These are phyloP conservation scores for Alternaria postmessia DNA, from an alignment of 2,329 filamentous ascomycete genomes.

Conservation along the genomic window DNA sequence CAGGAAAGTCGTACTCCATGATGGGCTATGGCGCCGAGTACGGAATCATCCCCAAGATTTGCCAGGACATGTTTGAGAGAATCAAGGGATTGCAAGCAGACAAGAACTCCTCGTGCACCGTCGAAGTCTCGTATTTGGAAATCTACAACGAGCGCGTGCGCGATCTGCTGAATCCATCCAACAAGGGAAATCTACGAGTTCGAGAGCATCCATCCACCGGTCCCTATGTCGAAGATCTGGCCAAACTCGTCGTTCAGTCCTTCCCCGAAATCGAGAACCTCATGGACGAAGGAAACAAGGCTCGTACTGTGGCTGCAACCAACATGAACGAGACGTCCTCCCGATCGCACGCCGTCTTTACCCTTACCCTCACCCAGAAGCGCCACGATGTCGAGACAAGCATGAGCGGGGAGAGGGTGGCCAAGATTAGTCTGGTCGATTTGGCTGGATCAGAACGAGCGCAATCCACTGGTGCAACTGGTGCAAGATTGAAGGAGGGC, in stretches of 20 bases:
- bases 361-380: slow-evolving; percentile 93
- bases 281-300: slow-evolving; percentile 99
- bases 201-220: slow-evolving; percentile 97
- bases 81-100: slow-evolving; percentile 77
- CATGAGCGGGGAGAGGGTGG: slow-evolving; percentile 97
- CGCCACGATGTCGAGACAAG: slow-evolving; percentile 89
- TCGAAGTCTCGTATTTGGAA: slow-evolving; percentile 97
- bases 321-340: slow-evolving; percentile 99
- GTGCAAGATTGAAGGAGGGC: slow-evolving; percentile 93
- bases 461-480: slow-evolving; percentile 95
- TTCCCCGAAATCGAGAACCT: slow-evolving; percentile 96
- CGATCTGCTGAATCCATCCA: slow-evolving; percentile 92
- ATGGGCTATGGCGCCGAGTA: slow-evolving; percentile 98
- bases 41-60: slow-evolving; percentile 96
- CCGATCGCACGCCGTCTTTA: slow-evolving; percentile 98
- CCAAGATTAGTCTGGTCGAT: slow-evolving; percentile 97
- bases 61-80: slow-evolving; percentile 94
- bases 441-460: slow-evolving; percentile 96
- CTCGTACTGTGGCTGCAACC: slow-evolving; percentile 93
- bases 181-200: slow-evolving; percentile 95
- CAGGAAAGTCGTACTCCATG: slow-evolving; percentile 99
- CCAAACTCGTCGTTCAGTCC: slow-evolving; percentile 90
- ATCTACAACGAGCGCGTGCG: slow-evolving; percentile 99
- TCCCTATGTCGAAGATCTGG: slow-evolving; percentile 96
- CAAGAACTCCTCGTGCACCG: slow-evolving; percentile 82